phyloP scores from a whole-genome alignment of 1,284 basidiomycete genomes.

The Ceraceosorus guamensis region DNA sequence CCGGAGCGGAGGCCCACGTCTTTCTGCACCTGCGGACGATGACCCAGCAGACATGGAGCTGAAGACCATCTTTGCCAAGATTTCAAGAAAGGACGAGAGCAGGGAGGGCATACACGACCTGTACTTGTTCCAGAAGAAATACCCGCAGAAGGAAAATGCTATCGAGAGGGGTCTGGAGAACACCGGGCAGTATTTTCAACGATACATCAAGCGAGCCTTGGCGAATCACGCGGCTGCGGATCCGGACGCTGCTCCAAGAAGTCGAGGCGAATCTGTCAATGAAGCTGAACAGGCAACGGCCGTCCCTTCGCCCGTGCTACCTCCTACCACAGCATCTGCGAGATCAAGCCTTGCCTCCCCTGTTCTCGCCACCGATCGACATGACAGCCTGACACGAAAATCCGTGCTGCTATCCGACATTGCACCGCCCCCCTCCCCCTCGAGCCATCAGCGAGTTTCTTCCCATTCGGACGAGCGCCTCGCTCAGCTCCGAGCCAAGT shows the following conservation, averaged over 20 bases:
- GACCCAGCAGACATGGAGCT: constrained; percentile 70
- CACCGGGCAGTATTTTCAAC: constrained; percentile 51
- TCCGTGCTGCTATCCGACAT: background rate
- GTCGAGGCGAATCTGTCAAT: background rate
- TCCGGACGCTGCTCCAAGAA: constrained; percentile 51
- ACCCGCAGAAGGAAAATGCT: constrained; percentile 76
- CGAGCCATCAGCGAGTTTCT: constrained; percentile 9
- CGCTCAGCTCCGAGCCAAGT: constrained; percentile 36
- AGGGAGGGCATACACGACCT: constrained; percentile 88
- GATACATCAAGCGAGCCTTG: constrained; percentile 50
- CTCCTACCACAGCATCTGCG: background rate
- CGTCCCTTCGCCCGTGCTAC: background rate
- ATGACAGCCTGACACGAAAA: background rate
- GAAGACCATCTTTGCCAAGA: constrained; percentile 76
- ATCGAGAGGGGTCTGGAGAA: constrained; percentile 56
- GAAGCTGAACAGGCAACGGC: background rate
- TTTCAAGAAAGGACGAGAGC: constrained; percentile 71
- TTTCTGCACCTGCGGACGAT: constrained; percentile 49
- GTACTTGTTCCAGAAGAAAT: constrained; percentile 83
- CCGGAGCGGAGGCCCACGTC: constrained; percentile 2
- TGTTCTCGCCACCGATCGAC: background rate
- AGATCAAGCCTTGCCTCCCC: background rate
- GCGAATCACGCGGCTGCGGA: constrained; percentile 69
- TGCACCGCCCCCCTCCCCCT: constrained; percentile 10
- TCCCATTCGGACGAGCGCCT: constrained; percentile 27